Evolutionary conservation across 2,329 filamentous ascomycete species (phyloP).

Genomic region (Xylariaceae sp.): DNA sequence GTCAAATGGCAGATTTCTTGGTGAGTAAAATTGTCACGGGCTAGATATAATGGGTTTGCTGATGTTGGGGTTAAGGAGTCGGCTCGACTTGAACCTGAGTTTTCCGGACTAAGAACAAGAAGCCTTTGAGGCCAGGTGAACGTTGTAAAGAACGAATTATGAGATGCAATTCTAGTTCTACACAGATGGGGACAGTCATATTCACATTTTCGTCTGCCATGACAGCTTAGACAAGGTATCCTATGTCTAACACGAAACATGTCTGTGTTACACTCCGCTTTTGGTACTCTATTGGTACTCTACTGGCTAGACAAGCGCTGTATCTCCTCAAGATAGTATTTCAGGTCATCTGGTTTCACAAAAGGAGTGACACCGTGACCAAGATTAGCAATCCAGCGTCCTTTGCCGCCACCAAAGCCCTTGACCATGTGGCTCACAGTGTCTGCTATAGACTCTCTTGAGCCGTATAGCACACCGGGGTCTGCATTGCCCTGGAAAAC

Average conservation of each 20-base stretch:
- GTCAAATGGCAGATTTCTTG: conserved; percentile 56
- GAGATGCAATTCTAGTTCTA: conserved; percentile 1
- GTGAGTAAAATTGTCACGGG: conserved; percentile 35
- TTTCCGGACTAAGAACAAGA: conserved; percentile 16
- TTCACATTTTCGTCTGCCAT: not conserved
- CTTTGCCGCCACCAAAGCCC: conserved; percentile 72
- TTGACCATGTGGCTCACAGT: conserved; percentile 82
- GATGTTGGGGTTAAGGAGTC: conserved; percentile 21
- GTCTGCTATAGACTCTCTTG: conserved; percentile 72
- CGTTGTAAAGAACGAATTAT: no score
- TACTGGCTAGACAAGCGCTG: conserved; percentile 60
- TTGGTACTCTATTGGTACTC: no score
- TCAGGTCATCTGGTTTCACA: conserved; percentile 89
- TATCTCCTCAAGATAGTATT: conserved; percentile 90
- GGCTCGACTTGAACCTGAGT: conserved; percentile 24
- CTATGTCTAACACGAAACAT: no score
- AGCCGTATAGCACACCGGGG: conserved; percentile 87
- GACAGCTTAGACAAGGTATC: conserved; percentile 4
- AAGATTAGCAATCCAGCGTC: conserved; percentile 95
- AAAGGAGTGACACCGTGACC: conserved; percentile 95
- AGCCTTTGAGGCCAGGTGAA: no score
- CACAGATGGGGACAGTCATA: not conserved
- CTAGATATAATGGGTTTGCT: conserved; percentile 6
- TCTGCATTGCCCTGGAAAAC: conserved; percentile 95
- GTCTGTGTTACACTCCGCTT: no score